Conservation (phyloP, 768 basidiomycete genomes). For the Dacryopinax primogenitus region DNA sequence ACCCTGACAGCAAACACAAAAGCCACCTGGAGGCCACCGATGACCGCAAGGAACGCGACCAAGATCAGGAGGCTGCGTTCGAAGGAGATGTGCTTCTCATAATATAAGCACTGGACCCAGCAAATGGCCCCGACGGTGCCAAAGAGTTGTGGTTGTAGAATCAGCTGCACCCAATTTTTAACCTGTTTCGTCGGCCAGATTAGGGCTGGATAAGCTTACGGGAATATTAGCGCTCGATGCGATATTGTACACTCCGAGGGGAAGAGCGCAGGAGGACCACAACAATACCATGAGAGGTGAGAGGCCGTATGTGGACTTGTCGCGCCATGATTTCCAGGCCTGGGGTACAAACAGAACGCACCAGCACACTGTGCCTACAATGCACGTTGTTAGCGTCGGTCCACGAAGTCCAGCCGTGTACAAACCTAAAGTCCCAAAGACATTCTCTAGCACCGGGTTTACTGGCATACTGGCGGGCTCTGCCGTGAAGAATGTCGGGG, state of each 20-base stretch:
- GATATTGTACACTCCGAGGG: constrained; percentile 57
- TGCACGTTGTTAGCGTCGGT: no score
- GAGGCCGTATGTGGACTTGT: constrained; percentile 57
- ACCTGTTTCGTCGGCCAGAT: constrained; percentile 2
- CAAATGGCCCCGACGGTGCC: constrained; percentile 46
- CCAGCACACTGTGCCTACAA: constrained; percentile 1
- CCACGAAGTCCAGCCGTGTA: not conserved
- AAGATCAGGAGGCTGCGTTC: not conserved
- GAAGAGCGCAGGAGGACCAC: constrained; percentile 48
- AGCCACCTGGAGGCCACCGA: constrained; percentile 46
- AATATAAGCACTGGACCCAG: constrained; percentile 62
- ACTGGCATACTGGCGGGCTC: not conserved
- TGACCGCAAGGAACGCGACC: constrained; percentile 29
- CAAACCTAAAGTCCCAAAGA: not conserved
- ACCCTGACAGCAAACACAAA: constrained; percentile 48
- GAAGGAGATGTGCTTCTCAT: constrained; percentile 35
- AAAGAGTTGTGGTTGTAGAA: constrained; percentile 48
- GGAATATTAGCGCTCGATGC: constrained; percentile 44
- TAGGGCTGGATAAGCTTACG: not conserved
- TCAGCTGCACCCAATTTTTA: constrained; percentile 37
- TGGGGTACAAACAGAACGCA: constrained; percentile 43
- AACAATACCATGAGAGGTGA: constrained; percentile 54
- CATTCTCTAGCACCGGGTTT: not conserved
- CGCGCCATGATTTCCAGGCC: constrained; percentile 56
- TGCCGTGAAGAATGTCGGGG: no score